phyloP scores from a whole-genome alignment of 2,329 filamentous ascomycete species.

The Colletotrichum sojae region DNA sequence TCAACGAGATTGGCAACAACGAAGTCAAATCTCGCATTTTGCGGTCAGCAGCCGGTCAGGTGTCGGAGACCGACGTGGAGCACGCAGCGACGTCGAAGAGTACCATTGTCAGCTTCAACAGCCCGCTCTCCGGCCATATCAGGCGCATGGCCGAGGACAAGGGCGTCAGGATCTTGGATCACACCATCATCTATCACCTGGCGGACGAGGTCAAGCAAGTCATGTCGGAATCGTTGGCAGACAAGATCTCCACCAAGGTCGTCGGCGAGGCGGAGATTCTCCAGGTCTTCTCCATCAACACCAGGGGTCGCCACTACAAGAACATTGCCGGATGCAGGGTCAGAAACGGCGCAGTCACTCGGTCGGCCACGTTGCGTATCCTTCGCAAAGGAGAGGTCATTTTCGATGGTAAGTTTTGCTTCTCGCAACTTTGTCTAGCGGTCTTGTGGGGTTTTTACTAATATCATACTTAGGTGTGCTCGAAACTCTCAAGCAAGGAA shows the following conservation, averaged over 20 bases:
- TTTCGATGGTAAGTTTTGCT: conserved; percentile 81
- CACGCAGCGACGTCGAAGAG: conserved; percentile 84
- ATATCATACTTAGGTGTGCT: conserved; percentile 74
- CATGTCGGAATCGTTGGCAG: conserved; percentile 79
- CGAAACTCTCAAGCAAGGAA: conserved; percentile 87
- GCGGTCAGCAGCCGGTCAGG: conserved; percentile 80
- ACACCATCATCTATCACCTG: conserved; percentile 88
- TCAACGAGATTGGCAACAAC: conserved; percentile 85
- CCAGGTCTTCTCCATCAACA: conserved; percentile 86
- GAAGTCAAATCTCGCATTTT: conserved; percentile 86
- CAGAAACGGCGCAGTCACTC: conserved; percentile 81
- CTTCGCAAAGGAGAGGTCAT: conserved; percentile 78
- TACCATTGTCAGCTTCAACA: conserved; percentile 90
- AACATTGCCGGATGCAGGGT: conserved; percentile 91
- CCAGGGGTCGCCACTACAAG: conserved; percentile 78
- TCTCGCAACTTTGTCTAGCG: neutral
- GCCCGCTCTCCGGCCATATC: conserved; percentile 76
- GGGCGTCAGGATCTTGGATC: conserved; percentile 84
- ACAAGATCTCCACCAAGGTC: conserved; percentile 77
- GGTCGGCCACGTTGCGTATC: conserved; percentile 77
- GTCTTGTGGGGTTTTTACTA: conserved; percentile 1
- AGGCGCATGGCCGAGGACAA: conserved; percentile 77
- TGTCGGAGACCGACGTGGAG: conserved; percentile 90
- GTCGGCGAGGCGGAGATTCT: conserved; percentile 90
- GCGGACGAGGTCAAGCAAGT: conserved; percentile 79